These are phyloP conservation scores for Venturia aucupariae DNA, from an alignment of 2,329 filamentous ascomycete species.

Conservation along the genomic window DNA sequence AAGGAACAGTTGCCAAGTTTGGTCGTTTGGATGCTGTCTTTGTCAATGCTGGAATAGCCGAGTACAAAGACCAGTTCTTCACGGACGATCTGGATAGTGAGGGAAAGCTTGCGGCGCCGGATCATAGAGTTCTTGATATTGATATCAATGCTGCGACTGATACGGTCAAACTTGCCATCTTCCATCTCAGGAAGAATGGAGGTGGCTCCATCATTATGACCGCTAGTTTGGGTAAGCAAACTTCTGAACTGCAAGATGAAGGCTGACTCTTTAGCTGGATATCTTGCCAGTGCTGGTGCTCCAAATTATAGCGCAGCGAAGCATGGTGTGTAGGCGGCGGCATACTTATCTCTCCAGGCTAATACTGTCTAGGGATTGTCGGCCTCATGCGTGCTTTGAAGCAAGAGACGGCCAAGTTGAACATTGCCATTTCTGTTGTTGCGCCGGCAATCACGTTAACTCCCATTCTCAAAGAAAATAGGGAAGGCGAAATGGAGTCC, in stretches of 20 bases:
- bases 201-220: conserved; percentile 40
- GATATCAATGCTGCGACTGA: conserved; percentile 39
- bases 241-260: background rate
- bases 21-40: conserved; percentile 38
- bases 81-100: conserved; percentile 32
- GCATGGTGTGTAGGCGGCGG: conserved; percentile 29
- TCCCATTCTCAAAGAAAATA: conserved; percentile 32
- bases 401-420: conserved; percentile 37
- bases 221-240: conserved; percentile 29
- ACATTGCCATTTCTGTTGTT: conserved; percentile 38
- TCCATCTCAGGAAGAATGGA: conserved; percentile 35
- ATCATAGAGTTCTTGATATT: conserved; percentile 35
- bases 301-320: conserved; percentile 42
- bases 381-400: conserved; percentile 43
- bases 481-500: conserved; percentile 21
- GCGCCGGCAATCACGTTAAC: conserved; percentile 42
- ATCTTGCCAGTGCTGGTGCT: conserved; percentile 39
- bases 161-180: conserved; percentile 39
- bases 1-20: conserved; percentile 32
- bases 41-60: conserved; percentile 41
- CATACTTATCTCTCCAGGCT: conserved; percentile 4
- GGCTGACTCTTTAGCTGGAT: conserved; percentile 29
- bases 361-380: conserved; percentile 28
- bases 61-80: conserved; percentile 42
- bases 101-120: conserved; percentile 37